Base-by-base conservation (phyloP, 495 filamentous ascomycete species). In the Alectoria sarmentosa region DNA sequence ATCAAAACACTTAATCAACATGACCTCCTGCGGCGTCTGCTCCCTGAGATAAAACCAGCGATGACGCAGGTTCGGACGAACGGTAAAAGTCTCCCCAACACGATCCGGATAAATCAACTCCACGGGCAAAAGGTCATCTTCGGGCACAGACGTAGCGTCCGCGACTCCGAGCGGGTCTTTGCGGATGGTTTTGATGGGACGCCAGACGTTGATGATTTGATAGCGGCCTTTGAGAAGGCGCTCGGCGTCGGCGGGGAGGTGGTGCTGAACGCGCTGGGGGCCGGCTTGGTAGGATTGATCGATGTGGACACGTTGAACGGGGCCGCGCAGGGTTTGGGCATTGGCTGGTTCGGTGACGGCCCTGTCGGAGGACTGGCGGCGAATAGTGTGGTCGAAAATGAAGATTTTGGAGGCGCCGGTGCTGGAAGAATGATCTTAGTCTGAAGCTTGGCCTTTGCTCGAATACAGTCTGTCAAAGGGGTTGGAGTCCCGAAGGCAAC, bases 181-280 rank as follows among this genome's bases (percentile, higher is more conserved):
- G 41, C 76, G 71, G 57, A 90, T 83, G 1, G 80, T 80, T 65
- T 82, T 81, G 68, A 90, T 89, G 1, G 88, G 88, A 0, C 88
- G 84, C 88, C 88, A 90, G 63, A 90, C 87, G 67, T 91, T 91
- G 76, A 91, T 89, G 71, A 90, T 88, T 71, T 90, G 87, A 69
- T 84, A 86, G 11, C 88, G 81, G 30, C 82, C 82, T 67, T 84
- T 79, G 10, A 88, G 73, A 0, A 91, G 79, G 70, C 78, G 73
- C 3, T 80, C 77, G 1, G 86, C 87, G 39, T 89, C 85, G 14
- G 82, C 82, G 1, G 82, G 85, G 2, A 90, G 79, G 65, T 89
- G 85, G 73, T 83, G 75, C 30, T 75, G 61, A 38, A 90, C 86
- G 19, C 85, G 80, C 37, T 77, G 76, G 0, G 79, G 72, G 3